Evolutionary conservation across 768 basidiomycete genomes (phyloP).

Genomic region (Boletus coccyginus): DNA sequence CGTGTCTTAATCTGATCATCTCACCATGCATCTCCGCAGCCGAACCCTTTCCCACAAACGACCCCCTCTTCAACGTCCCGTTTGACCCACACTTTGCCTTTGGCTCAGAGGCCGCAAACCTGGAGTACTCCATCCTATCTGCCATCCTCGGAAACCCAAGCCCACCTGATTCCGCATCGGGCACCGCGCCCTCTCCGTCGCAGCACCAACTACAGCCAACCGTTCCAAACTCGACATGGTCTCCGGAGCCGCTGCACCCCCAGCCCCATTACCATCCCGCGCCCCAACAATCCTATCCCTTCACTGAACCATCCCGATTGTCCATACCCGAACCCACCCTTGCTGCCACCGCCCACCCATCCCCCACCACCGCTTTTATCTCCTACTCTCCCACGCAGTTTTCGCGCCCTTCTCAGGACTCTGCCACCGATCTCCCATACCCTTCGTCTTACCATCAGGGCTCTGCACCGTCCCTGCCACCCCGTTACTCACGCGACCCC

Average conservation of each 20-base stretch:
- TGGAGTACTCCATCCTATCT: conserved; percentile 93
- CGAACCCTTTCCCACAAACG: conserved; percentile 50
- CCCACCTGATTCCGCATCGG: conserved; percentile 35
- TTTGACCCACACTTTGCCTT: conserved; percentile 67
- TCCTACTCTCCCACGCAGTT: conserved; percentile 32
- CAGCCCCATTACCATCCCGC: conserved; percentile 30
- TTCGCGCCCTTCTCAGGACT: conserved; percentile 29
- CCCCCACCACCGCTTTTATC: conserved; percentile 30
- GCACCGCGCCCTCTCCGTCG: conserved; percentile 26
- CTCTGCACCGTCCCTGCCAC: conserved; percentile 16
- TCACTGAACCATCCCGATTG: conserved; percentile 28
- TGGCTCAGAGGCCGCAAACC: conserved; percentile 87
- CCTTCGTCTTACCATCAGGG: conserved; percentile 22
- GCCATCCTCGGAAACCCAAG: conserved; percentile 83
- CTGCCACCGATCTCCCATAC: conserved; percentile 42
- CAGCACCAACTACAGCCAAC: conserved; percentile 22
- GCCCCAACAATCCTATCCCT: conserved; percentile 20
- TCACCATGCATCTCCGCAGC: conserved; percentile 31
- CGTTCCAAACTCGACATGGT: conserved; percentile 37
- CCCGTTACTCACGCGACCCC: conserved; percentile 51
- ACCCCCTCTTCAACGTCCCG: conserved; percentile 57
- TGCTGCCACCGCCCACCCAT: conserved; percentile 23
- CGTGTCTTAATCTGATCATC: neutral
- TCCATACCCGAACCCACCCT: conserved; percentile 34
- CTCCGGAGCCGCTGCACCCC: conserved; percentile 33